phyloP scores from a whole-genome alignment of 2,329 filamentous ascomycete species.

The Ophioceras dolichostomum region DNA sequence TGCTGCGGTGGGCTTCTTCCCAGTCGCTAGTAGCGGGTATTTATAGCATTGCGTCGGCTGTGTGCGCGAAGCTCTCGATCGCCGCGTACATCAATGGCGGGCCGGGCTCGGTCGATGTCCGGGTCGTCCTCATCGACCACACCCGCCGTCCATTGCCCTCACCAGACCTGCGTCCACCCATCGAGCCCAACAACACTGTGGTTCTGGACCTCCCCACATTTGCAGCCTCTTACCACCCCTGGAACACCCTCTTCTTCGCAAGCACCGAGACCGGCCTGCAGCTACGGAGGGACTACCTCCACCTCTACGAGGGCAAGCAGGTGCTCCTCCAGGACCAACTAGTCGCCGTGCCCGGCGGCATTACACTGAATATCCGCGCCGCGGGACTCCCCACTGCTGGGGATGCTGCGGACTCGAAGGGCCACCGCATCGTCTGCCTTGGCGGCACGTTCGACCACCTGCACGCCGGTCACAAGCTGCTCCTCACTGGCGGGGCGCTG shows the following conservation, averaged over 20 bases:
- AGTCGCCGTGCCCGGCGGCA: constrained; percentile 37
- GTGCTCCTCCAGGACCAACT: constrained; percentile 36
- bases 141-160: constrained; percentile 24
- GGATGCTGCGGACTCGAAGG: constrained; percentile 10
- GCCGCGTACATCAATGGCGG: constrained; percentile 47
- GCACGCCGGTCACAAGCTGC: constrained; percentile 89
- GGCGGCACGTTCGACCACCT: constrained; percentile 96
- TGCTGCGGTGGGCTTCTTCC: constrained; percentile 52
- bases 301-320: constrained; percentile 32
- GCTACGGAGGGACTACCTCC: constrained; percentile 37
- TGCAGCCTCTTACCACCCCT: constrained; percentile 38
- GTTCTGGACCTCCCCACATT: constrained; percentile 27
- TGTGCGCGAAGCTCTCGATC: constrained; percentile 51
- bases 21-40: constrained; percentile 65
- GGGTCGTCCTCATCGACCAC: constrained; percentile 63
- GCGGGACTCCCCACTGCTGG: too few relatives aligned
- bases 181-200: constrained; percentile 24
- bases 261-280: constrained; percentile 52
- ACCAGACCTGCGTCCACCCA: constrained; percentile 36
- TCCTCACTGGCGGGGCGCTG: constrained; percentile 77
- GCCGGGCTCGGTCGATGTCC: constrained; percentile 60
- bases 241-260: constrained; percentile 54
- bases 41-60: constrained; percentile 64
- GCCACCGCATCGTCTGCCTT: constrained; percentile 57
- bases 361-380: constrained; percentile 28